phyloP scores from a whole-genome alignment of 345 rosid species.

The Draba incana region DNA sequence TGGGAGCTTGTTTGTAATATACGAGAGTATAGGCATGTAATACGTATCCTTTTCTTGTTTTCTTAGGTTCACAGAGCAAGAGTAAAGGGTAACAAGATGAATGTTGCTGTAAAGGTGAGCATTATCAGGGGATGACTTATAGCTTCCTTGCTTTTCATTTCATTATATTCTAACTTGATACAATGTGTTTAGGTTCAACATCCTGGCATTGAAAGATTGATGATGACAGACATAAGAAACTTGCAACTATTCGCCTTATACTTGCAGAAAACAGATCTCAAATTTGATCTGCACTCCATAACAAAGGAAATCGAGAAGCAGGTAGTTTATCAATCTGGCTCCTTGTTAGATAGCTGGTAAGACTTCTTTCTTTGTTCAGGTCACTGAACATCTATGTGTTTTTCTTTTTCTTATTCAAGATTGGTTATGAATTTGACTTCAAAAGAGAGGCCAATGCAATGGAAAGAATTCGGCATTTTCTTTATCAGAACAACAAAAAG shows the following conservation, averaged over 20 bases:
- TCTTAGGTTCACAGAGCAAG: conserved; percentile 87
- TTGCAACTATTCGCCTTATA: conserved; percentile 88
- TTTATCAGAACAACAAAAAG: conserved; percentile 71
- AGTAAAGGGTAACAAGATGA: conserved; percentile 66
- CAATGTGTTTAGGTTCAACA: conserved; percentile 77
- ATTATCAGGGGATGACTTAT: conserved; percentile 21
- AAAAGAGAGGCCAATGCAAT: conserved; percentile 81
- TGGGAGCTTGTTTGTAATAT: background rate
- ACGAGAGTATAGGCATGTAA: background rate
- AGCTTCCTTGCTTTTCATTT: conserved; percentile 13
- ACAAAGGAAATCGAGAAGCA: conserved; percentile 96
- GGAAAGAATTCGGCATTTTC: conserved; percentile 74
- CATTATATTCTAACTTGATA: conserved; percentile 33
- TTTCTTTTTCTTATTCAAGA: conserved; percentile 51
- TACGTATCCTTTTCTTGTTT: background rate
- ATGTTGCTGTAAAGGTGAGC: conserved; percentile 90
- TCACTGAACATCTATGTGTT: background rate
- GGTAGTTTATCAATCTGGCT: conserved; percentile 47
- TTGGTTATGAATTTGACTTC: conserved; percentile 95
- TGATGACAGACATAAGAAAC: conserved; percentile 95
- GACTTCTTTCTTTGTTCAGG: conserved; percentile 10
- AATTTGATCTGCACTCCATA: conserved; percentile 79
- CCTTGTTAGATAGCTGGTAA: conserved; percentile 2
- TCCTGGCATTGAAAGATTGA: conserved; percentile 82
- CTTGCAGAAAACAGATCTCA: conserved; percentile 90